These are phyloP conservation scores for Amphirosellinia nigrospora DNA, from an alignment of 495 filamentous ascomycete genomes.

Conservation along the genomic window DNA sequence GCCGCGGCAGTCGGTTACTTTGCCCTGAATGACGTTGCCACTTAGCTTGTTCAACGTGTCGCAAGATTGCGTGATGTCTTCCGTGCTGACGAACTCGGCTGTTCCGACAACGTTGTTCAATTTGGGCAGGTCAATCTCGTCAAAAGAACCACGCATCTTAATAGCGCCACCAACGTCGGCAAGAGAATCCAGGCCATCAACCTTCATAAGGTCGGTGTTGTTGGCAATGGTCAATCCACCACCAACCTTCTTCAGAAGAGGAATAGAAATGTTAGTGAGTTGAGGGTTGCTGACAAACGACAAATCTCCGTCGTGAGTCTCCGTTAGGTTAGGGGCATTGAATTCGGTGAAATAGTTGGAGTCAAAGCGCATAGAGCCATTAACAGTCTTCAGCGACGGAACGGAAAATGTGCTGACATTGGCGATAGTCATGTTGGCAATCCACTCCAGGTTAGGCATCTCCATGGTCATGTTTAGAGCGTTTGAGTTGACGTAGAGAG, in stretches of 20 bases:
- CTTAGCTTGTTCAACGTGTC: conserved; percentile 52
- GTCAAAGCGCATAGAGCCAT: conserved; percentile 83
- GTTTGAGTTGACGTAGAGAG: conserved; percentile 71
- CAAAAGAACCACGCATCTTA: conserved; percentile 86
- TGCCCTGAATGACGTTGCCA: conserved; percentile 64
- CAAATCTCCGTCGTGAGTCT: conserved; percentile 68
- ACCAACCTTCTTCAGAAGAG: conserved; percentile 67
- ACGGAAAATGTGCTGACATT: conserved; percentile 77
- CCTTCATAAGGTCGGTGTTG: conserved; percentile 72
- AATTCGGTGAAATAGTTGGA: conserved; percentile 74
- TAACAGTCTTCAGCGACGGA: conserved; percentile 78
- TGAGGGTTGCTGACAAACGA: conserved; percentile 79
- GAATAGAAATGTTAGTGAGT: conserved; percentile 79
- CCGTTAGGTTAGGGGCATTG: conserved; percentile 79
- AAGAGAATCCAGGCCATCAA: conserved; percentile 71
- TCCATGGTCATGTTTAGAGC: conserved; percentile 60
- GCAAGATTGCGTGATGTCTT: conserved; percentile 61
- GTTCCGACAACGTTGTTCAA: conserved; percentile 81
- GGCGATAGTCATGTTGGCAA: conserved; percentile 84
- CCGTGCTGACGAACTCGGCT: conserved; percentile 82
- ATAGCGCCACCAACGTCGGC: conserved; percentile 79
- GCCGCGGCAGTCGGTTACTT: conserved; percentile 60
- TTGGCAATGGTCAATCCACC: conserved; percentile 85
- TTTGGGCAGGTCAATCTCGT: conserved; percentile 69
- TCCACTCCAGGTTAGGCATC: conserved; percentile 79